Evolutionary conservation across 2,329 filamentous ascomycete genomes (phyloP), one percentile per base, ranked within the genome.

Genomic region (Cladosporium sp.): DNA sequence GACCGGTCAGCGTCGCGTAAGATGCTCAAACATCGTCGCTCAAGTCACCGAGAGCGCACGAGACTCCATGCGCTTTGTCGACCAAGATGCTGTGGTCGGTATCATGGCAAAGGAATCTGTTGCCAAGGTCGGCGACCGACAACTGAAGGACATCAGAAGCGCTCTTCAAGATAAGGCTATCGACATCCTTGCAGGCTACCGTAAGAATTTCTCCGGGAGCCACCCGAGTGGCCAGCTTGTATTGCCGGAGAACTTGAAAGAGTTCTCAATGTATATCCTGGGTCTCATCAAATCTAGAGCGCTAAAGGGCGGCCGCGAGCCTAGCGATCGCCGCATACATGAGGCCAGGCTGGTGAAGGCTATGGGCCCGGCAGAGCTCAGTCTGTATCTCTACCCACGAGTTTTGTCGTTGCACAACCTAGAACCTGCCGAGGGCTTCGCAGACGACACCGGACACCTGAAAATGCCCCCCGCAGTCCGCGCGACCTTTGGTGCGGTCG

Each of bases 241-340:
- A 28, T 85, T 99, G 75, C 94, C 94, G 0, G 94, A 99, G 75
- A 90, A 93, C 64, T 82, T 99, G 28, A 97, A 97, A 71, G 94
- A 99, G 71, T 92, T 96, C 67, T 86, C 89, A 68, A 97, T 99
- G 91, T 97, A 94, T 73, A 90, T 95, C 75, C 85, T 99, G 9
- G 88, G 89, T 48, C 78, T 97, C 62, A 77, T 96, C 71, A 99
- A 99, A 74, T 92, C 85, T 57, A 86, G 94, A 58, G 92, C 93
- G 2, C 91, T 97, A 77, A 97, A 97, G 78, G 83, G 90, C 52
- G 93, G 93, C 58, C 86, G 88, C 64, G 94, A 99, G 74, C 89
- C 90, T 35, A 91, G 90, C 9, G 94, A 99, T 73, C 86, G 94
- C 61, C 83, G 94, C 61, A 88, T 95, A 13, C 89, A 97, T 68